phyloP scores from a whole-genome alignment of 441 rosid species.

The Cnidoscolus chayamansa region DNA sequence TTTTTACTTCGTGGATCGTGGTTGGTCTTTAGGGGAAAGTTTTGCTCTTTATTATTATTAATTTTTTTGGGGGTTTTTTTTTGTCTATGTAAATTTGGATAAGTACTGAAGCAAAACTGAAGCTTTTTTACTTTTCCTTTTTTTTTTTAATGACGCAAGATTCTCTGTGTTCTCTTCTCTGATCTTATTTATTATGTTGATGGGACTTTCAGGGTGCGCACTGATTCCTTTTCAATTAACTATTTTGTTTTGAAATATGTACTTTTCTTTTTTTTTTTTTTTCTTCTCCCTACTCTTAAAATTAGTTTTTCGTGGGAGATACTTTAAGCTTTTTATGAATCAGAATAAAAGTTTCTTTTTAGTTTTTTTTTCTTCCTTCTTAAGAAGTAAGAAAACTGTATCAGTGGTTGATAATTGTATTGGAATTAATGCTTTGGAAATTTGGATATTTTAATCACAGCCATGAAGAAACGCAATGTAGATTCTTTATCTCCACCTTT shows the following conservation, averaged over 20 bases:
- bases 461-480: conserved; percentile 70
- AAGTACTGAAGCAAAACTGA: conserved; percentile 52
- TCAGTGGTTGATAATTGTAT: conserved; percentile 7
- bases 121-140: conserved; percentile 45
- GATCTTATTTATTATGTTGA: conserved; percentile 26
- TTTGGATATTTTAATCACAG: conserved; percentile 42
- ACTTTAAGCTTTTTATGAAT: conserved; percentile 34
- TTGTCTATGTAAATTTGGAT: conserved; percentile 35
- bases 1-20: conserved; percentile 32
- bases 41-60: conserved; percentile 34
- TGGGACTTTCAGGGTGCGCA: conserved; percentile 28
- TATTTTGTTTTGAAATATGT: conserved; percentile 21
- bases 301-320: conserved; percentile 36
- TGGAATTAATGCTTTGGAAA: conserved; percentile 23
- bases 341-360: conserved; percentile 19
- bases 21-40: conserved; percentile 47
- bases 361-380: conserved; percentile 8
- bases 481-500: conserved; percentile 57
- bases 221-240: conserved; percentile 33
- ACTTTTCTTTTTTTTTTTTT: conserved; percentile 22
- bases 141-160: conserved; percentile 55
- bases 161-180: conserved; percentile 38
- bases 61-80: conserved; percentile 29
- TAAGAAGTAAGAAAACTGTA: conserved; percentile 8
- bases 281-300: conserved; percentile 14